phyloP scores from a whole-genome alignment of 176 grass and related monocot species.

The Triticum monococcum region DNA sequence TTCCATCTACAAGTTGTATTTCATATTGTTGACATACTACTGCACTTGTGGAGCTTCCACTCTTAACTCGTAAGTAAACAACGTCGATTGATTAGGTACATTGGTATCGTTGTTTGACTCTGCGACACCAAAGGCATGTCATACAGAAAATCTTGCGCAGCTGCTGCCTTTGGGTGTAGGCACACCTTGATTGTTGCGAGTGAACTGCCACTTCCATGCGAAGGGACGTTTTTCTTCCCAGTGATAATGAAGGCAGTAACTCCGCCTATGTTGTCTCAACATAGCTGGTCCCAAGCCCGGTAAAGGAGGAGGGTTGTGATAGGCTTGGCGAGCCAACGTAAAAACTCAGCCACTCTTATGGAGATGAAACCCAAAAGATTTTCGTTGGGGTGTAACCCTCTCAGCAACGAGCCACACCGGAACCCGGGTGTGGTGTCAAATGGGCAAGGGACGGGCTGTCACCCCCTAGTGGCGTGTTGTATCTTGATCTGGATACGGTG shows the following conservation, averaged over 20 bases:
- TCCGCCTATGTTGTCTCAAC: too few relatives aligned
- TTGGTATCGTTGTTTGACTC: not conserved
- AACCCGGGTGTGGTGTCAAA: too few relatives aligned
- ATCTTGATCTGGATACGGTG: too few relatives aligned
- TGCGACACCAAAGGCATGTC: not conserved
- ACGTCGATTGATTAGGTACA: not conserved
- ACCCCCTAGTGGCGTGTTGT: too few relatives aligned
- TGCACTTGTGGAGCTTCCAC: not conserved
- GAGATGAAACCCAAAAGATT: too few relatives aligned
- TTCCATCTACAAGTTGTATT: not conserved
- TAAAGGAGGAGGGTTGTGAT: too few relatives aligned
- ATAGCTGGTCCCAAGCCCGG: too few relatives aligned
- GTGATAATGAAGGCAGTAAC: not conserved
- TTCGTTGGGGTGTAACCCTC: too few relatives aligned
- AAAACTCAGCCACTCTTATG: too few relatives aligned
- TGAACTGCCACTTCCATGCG: not conserved
- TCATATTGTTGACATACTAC: not conserved
- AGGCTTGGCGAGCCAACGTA: too few relatives aligned
- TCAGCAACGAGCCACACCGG: too few relatives aligned
- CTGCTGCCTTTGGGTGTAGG: not conserved
- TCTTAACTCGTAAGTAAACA: not conserved
- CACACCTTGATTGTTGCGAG: not conserved
- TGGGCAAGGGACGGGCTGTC: too few relatives aligned
- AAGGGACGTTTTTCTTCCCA: not conserved
- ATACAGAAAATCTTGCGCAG: not conserved